phyloP scores from a whole-genome alignment of 2,329 filamentous ascomycete genomes.

The Didymella segeticola region DNA sequence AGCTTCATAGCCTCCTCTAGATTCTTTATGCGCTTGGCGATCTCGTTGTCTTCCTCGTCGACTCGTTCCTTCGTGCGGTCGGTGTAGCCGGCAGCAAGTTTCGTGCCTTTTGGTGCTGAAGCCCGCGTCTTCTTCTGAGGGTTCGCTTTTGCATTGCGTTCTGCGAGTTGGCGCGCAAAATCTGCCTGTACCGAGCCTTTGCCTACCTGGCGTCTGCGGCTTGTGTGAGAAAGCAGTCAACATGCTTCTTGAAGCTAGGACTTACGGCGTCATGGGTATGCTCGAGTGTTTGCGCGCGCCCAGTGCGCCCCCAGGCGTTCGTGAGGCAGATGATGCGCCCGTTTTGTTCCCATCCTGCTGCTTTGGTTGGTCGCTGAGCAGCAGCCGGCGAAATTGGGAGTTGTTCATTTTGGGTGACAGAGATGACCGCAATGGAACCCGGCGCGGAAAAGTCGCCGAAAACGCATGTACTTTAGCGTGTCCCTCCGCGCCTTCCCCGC shows the following conservation, averaged over 20 bases:
- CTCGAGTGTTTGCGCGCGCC: constrained; percentile 80
- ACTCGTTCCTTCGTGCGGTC: constrained; percentile 76
- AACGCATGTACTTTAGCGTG: constrained; percentile 7
- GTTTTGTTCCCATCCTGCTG: constrained; percentile 39
- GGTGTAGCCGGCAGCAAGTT: constrained; percentile 78
- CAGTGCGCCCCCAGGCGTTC: constrained; percentile 58
- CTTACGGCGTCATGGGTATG: constrained; percentile 94
- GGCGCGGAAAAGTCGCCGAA: constrained; percentile 8
- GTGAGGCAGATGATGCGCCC: constrained; percentile 32
- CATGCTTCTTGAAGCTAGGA: constrained; percentile 21
- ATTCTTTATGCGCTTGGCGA: constrained; percentile 72
- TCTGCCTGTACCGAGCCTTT: constrained; percentile 62
- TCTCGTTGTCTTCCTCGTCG: constrained; percentile 61
- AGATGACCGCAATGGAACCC: not conserved
- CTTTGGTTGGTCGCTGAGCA: constrained; percentile 60
- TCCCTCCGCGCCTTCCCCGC: constrained; percentile 6
- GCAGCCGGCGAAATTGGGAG: constrained; percentile 85
- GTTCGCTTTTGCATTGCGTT: constrained; percentile 66
- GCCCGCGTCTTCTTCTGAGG: constrained; percentile 76
- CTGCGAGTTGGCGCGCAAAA: constrained; percentile 84
- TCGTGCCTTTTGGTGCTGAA: constrained; percentile 81
- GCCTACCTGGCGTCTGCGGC: constrained; percentile 68
- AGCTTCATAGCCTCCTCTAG: constrained; percentile 83
- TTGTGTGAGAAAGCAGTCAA: constrained; percentile 2
- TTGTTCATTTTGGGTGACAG: constrained; percentile 78